These are phyloP conservation scores for Berkeleyomyces basicola DNA, from an alignment of 2,329 filamentous ascomycete species.

Conservation along the genomic window DNA sequence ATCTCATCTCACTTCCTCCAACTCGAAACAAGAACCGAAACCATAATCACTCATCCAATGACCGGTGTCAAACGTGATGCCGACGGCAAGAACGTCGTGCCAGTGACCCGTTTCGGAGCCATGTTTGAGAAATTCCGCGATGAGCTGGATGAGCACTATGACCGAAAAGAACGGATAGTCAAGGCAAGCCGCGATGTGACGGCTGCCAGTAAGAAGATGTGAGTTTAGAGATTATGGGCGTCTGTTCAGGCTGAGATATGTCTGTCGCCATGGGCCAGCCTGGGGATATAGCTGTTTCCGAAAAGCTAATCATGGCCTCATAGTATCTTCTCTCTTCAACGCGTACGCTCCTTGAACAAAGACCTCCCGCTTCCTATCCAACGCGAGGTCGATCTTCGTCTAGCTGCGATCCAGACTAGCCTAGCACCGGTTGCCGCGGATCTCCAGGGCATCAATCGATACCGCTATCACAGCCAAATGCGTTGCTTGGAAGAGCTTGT, in stretches of 20 bases:
- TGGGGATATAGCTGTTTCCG: too few relatives aligned
- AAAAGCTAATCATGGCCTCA: neutral
- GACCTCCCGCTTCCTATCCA: slow-evolving; percentile 51
- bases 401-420: slow-evolving; percentile 52
- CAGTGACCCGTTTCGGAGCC: slow-evolving; percentile 33
- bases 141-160: slow-evolving; percentile 87
- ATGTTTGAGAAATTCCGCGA: slow-evolving; percentile 79
- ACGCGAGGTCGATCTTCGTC: slow-evolving; percentile 52
- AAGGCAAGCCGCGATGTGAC: slow-evolving; percentile 90
- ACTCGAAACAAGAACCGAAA: neutral
- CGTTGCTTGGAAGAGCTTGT: slow-evolving; percentile 87
- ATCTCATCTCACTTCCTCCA: too few relatives aligned
- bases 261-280: too few relatives aligned
- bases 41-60: slow-evolving; percentile 8
- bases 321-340: slow-evolving; percentile 26
- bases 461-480: slow-evolving; percentile 66
- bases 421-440: slow-evolving; percentile 55
- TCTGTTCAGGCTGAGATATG: too few relatives aligned
- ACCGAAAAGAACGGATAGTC: slow-evolving; percentile 74
- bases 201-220: slow-evolving; percentile 94
- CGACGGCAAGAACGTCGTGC: slow-evolving; percentile 28
- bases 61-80: slow-evolving; percentile 35
- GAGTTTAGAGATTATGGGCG: slow-evolving; percentile 15
- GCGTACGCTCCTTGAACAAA: slow-evolving; percentile 43
- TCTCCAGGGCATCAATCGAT: slow-evolving; percentile 59